Conservation (phyloP, 2,329 filamentous ascomycete species). For the Fusarium sp. region DNA sequence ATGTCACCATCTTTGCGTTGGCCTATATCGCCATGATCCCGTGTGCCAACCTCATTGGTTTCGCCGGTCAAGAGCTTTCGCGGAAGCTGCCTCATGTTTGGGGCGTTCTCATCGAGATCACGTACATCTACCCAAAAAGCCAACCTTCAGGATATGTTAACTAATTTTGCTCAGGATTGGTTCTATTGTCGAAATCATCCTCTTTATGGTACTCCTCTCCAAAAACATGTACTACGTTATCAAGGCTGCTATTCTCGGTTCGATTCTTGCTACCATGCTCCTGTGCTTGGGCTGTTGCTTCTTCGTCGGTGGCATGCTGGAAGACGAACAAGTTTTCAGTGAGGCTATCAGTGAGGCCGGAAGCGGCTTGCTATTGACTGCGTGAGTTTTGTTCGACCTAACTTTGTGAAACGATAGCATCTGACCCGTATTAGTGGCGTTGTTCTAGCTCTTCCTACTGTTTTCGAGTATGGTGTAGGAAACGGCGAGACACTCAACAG, state of each 20-base stretch:
- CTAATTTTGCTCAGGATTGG: slow-evolving; percentile 61
- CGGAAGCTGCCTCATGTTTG: slow-evolving; percentile 81
- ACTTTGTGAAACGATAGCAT: slow-evolving; percentile 34
- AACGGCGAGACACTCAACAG: slow-evolving; percentile 37
- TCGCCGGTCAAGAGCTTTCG: slow-evolving; percentile 75
- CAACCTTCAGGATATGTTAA: background rate
- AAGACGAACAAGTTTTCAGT: slow-evolving; percentile 77
- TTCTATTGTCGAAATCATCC: slow-evolving; percentile 82
- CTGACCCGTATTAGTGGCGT: slow-evolving; percentile 51
- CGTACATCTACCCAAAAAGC: slow-evolving; percentile 51
- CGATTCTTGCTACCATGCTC: slow-evolving; percentile 83
- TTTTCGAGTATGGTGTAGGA: slow-evolving; percentile 65
- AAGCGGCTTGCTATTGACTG: slow-evolving; percentile 80
- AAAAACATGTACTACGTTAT: slow-evolving; percentile 74
- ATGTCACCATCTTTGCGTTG: slow-evolving; percentile 60
- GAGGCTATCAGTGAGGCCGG: slow-evolving; percentile 83
- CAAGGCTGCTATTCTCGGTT: slow-evolving; percentile 84
- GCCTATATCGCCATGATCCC: slow-evolving; percentile 65
- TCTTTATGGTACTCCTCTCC: slow-evolving; percentile 81
- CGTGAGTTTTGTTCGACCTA: slow-evolving; percentile 64
- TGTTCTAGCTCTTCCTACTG: slow-evolving; percentile 59
- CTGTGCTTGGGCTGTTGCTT: slow-evolving; percentile 86
- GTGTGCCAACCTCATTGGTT: slow-evolving; percentile 64
- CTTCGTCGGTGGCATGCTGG: slow-evolving; percentile 77
- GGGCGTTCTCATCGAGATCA: slow-evolving; percentile 71